Evolutionary conservation across 1,284 basidiomycete genomes (phyloP).

Genomic region (Pseudozyma thailandica): DNA sequence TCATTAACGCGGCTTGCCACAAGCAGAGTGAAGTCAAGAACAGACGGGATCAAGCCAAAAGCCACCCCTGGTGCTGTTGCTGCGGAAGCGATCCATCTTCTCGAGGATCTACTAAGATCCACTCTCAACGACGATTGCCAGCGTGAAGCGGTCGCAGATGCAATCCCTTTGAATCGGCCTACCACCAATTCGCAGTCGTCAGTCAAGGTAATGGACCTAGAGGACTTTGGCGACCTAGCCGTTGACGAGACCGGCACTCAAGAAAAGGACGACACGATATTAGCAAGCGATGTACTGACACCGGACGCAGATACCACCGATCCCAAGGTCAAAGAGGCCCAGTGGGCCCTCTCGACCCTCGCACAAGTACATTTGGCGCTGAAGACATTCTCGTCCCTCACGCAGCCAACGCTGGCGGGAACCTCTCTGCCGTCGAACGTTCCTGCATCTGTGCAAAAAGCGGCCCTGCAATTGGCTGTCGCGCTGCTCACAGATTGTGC

Average conservation of each 20-base stretch:
- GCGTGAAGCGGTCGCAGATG: neutral
- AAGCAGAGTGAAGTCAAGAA: constrained; percentile 20
- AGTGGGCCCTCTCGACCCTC: constrained; percentile 37
- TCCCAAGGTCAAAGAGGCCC: constrained; percentile 6
- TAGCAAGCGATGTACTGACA: neutral
- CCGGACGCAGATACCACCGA: neutral
- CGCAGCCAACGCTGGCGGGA: constrained; percentile 24
- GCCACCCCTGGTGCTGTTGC: constrained; percentile 22
- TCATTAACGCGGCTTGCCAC: constrained; percentile 38
- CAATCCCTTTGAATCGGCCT: neutral
- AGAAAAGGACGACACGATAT: neutral
- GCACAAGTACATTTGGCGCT: constrained; percentile 40
- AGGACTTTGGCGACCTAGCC: constrained; percentile 14
- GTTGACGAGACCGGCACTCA: no score
- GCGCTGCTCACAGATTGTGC: constrained; percentile 19
- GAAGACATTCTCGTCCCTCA: constrained; percentile 31
- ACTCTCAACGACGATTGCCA: constrained; percentile 21
- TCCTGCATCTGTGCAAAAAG: constrained; percentile 7
- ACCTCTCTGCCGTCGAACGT: constrained; percentile 21
- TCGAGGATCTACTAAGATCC: constrained; percentile 21
- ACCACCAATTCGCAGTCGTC: neutral
- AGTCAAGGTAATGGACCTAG: constrained; percentile 11
- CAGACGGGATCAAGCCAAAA: constrained; percentile 1
- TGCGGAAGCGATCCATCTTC: constrained; percentile 13
- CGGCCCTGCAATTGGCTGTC: constrained; percentile 16